These are phyloP conservation scores for Mimosa bimucronata DNA, from an alignment of 306 rosid genomes.

Conservation along the genomic window DNA sequence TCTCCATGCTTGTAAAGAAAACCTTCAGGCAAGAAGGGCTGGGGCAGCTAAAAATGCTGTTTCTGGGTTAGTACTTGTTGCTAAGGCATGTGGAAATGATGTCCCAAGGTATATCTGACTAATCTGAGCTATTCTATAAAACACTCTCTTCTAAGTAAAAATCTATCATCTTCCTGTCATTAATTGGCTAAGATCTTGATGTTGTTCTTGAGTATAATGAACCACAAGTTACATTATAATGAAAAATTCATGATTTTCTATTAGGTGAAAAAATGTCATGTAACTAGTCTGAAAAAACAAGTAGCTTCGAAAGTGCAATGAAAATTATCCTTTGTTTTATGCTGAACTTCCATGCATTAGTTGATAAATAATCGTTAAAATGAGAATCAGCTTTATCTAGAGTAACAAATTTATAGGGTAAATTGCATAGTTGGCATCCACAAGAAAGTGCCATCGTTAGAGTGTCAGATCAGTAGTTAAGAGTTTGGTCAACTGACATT, in stretches of 20 bases:
- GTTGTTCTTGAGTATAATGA: conserved; percentile 10
- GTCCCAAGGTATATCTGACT: conserved; percentile 89
- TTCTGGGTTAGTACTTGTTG: conserved; percentile 89
- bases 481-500: conserved; percentile 35
- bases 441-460: conserved; percentile 23
- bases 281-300: conserved; percentile 7
- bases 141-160: conserved; percentile 22
- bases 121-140: conserved; percentile 20
- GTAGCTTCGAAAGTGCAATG: conserved; percentile 11
- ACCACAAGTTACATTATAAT: conserved; percentile 13
- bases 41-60: conserved; percentile 90
- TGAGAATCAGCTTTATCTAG: conserved; percentile 26
- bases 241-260: conserved; percentile 18
- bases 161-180: conserved; percentile 11
- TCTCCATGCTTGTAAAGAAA: conserved; percentile 85
- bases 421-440: conserved; percentile 21
- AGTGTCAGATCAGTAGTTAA: conserved; percentile 17
- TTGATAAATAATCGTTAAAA: conserved; percentile 6
- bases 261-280: not conserved
- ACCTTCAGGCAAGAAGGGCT: conserved; percentile 59
- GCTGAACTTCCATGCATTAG: conserved; percentile 27
- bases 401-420: not conserved
- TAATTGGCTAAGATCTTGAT: conserved; percentile 26
- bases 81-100: conserved; percentile 98
- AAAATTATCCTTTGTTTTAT: not conserved